These are phyloP conservation scores for Fusarium sp. DNA, from an alignment of 2,329 filamentous ascomycete species.

Conservation along the genomic window DNA sequence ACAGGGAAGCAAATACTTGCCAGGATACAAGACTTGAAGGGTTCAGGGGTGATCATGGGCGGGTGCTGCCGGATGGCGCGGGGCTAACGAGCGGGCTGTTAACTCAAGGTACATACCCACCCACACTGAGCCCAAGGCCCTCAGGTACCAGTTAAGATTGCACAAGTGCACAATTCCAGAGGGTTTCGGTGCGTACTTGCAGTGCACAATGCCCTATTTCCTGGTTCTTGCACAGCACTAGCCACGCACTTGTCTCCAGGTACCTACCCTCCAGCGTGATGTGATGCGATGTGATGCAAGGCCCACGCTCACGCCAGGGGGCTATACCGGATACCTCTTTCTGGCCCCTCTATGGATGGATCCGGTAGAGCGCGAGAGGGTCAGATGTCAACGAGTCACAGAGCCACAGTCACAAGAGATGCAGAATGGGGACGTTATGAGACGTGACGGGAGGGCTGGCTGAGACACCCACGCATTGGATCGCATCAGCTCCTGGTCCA, in stretches of 20 bases:
- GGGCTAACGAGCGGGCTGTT: slow-evolving; percentile 37
- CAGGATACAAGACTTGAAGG: slow-evolving; percentile 27
- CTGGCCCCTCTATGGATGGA: slow-evolving; percentile 14
- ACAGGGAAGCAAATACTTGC: slow-evolving; percentile 9
- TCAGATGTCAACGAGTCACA: slow-evolving; percentile 40
- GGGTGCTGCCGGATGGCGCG: slow-evolving; percentile 42
- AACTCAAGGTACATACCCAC: slow-evolving; percentile 18
- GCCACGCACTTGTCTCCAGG: not conserved
- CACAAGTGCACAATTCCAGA: slow-evolving; percentile 29
- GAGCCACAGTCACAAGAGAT: slow-evolving; percentile 39
- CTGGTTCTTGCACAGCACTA: not conserved
- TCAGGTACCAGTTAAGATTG: slow-evolving; percentile 16
- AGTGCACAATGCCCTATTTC: slow-evolving; percentile 5
- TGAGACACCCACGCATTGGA: slow-evolving; percentile 25
- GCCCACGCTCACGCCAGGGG: slow-evolving; percentile 23
- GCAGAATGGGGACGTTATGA: slow-evolving; percentile 27
- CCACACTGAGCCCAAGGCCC: slow-evolving; percentile 5
- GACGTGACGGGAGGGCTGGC: slow-evolving; percentile 25
- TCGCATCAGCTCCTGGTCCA: slow-evolving; percentile 6
- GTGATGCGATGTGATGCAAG: slow-evolving; percentile 28
- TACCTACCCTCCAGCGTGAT: slow-evolving; percentile 22
- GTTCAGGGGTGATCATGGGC: slow-evolving; percentile 36
- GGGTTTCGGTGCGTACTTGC: slow-evolving; percentile 1
- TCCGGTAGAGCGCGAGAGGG: slow-evolving; percentile 24
- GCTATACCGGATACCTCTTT: slow-evolving; percentile 14